Percentiles rank a stretch among this genome's conserved stretches.
phyloP scores from a whole-genome alignment of 2,329 filamentous ascomycete genomes.

The Metarhizium rileyi region DNA sequence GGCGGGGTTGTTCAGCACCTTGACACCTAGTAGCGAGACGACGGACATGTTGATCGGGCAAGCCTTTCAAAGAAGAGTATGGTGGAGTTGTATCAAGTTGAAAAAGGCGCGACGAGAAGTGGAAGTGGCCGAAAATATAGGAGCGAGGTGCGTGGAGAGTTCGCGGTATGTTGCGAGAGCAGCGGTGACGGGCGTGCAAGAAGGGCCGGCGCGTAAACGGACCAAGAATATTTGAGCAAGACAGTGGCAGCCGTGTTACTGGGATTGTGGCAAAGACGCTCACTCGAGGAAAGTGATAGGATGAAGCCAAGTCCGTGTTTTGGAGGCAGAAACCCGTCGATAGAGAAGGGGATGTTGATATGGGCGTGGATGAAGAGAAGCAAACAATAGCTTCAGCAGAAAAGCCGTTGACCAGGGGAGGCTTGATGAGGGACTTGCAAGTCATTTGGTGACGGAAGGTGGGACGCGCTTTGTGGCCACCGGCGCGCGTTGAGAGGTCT shows the following conservation, averaged over 20 bases:
- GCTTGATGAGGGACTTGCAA: neutral
- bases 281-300: neutral
- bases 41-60: conserved; percentile 62
- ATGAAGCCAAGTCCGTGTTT: neutral
- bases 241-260: neutral
- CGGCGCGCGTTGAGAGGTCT: conserved; percentile 22
- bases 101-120: neutral
- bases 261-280: neutral
- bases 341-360: neutral
- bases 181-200: neutral
- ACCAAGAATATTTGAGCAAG: conserved; percentile 4
- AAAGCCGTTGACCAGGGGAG: neutral
- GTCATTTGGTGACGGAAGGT: neutral
- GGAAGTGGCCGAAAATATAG: conserved; percentile 1
- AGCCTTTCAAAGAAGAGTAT: neutral
- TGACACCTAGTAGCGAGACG: conserved; percentile 89
- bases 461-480: conserved; percentile 18
- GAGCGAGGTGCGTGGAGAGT: conserved; percentile 2
- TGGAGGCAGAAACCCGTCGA: neutral
- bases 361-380: neutral
- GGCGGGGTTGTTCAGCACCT: conserved; percentile 94
- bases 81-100: neutral
- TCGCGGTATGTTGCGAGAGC: conserved; percentile 4
- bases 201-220: conserved; percentile 2
- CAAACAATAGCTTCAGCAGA: neutral